A percentile compares a stretch with the other conserved stretches of the same genome.
Conservation (phyloP, 2,329 filamentous ascomycete genomes). For the Hymenoscyphus linearis region DNA sequence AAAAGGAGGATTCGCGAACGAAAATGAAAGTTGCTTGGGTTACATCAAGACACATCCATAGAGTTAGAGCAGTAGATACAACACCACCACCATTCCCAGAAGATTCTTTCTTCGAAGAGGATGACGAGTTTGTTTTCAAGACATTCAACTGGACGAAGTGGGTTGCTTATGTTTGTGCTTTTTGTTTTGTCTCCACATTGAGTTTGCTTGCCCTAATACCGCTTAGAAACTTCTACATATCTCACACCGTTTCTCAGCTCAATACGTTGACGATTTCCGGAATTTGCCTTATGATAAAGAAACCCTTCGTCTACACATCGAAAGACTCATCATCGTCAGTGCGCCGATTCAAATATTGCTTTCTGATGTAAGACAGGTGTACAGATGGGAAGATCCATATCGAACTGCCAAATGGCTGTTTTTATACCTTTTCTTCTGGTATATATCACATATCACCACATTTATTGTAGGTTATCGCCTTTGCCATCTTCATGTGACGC, state of each 20-base stretch:
- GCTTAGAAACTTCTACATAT: constrained; percentile 29
- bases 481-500: constrained; percentile 7
- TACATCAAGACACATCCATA: constrained; percentile 34
- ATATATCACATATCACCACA: constrained; percentile 22
- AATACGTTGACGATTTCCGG: constrained; percentile 32
- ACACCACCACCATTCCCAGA: constrained; percentile 18
- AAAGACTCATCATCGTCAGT: constrained; percentile 35
- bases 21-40: constrained; percentile 34
- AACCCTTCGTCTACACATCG: constrained; percentile 29
- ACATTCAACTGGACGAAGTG: constrained; percentile 32
- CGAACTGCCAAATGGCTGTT: constrained; percentile 30
- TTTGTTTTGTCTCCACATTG: neutral
- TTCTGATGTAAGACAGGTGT: constrained; percentile 33
- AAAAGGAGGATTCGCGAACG: constrained; percentile 28
- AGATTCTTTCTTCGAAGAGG: constrained; percentile 23
- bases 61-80: constrained; percentile 27
- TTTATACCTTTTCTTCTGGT: constrained; percentile 20
- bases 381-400: constrained; percentile 33
- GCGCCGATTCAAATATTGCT: constrained; percentile 34
- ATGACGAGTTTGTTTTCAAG: constrained; percentile 22
- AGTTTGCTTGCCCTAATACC: constrained; percentile 6
- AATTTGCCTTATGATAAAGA: constrained; percentile 23
- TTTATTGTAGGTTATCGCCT: constrained; percentile 21
- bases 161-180: constrained; percentile 22
- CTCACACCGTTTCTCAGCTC: constrained; percentile 33